Percentiles rank a stretch among this genome's conserved stretches.
phyloP scores from a whole-genome alignment of 2,329 filamentous ascomycete genomes.

The Nothophaeocryptopus gaeumannii region DNA sequence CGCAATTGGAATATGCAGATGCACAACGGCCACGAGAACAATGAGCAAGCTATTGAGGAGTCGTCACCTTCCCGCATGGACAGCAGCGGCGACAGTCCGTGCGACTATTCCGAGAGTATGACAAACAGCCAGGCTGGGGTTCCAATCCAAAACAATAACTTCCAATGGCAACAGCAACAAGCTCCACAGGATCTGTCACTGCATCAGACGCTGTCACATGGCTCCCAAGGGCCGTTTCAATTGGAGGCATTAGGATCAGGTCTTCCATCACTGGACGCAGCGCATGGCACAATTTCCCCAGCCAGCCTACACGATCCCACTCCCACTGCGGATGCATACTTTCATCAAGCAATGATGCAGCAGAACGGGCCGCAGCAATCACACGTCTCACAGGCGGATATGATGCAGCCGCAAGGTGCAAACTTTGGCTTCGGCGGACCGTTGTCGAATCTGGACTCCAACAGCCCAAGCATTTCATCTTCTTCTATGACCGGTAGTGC shows the following conservation, averaged over 20 bases:
- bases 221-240: conserved; percentile 65
- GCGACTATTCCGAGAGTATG: conserved; percentile 87
- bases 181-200: conserved; percentile 57
- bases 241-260: conserved; percentile 71
- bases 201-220: conserved; percentile 57
- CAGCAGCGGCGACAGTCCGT: conserved; percentile 92
- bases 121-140: conserved; percentile 61
- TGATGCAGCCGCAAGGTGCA: conserved; percentile 43
- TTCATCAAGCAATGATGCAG: conserved; percentile 66
- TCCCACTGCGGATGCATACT: conserved; percentile 67
- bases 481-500: conserved; percentile 68
- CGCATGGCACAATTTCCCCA: conserved; percentile 70
- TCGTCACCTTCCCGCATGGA: conserved; percentile 88
- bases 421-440: conserved; percentile 57
- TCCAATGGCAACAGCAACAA: conserved; percentile 59
- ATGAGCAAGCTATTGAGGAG: conserved; percentile 78
- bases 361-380: conserved; percentile 33
- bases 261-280: conserved; percentile 72
- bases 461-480: conserved; percentile 60
- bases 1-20: conserved; percentile 77
- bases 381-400: conserved; percentile 19
- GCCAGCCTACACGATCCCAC: conserved; percentile 70
- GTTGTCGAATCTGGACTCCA: conserved; percentile 65
- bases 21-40: conserved; percentile 54
- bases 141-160: conserved; percentile 23